phyloP scores from a whole-genome alignment of 768 basidiomycete genomes.

The Panus rudis region DNA sequence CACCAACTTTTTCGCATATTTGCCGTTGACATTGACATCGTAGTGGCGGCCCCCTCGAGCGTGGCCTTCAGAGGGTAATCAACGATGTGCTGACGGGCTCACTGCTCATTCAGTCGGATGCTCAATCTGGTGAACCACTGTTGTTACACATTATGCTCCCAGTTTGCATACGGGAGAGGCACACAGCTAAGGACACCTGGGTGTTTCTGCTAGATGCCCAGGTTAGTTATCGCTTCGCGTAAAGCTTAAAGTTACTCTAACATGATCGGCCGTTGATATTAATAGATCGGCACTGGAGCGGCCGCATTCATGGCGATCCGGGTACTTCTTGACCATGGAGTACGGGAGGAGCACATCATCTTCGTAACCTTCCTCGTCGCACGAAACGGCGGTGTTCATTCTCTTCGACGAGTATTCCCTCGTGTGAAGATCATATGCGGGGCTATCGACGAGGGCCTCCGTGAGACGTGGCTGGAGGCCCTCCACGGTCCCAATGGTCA shows the following conservation, averaged over 20 bases:
- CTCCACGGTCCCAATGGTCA: slow-evolving; percentile 37
- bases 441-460: slow-evolving; percentile 71
- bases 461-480: slow-evolving; percentile 65
- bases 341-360: slow-evolving; percentile 75
- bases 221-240: slow-evolving; percentile 30
- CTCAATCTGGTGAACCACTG: slow-evolving; percentile 78
- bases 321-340: slow-evolving; percentile 87
- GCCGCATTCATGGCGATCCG: slow-evolving; percentile 94
- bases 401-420: slow-evolving; percentile 81
- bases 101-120: slow-evolving; percentile 85
- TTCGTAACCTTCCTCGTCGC: slow-evolving; percentile 89
- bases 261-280: neutral
- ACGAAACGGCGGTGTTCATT: slow-evolving; percentile 68
- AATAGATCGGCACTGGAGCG: slow-evolving; percentile 87
- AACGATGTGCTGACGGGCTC: slow-evolving; percentile 84
- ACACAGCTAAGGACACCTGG: slow-evolving; percentile 60
- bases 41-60: slow-evolving; percentile 86
- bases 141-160: slow-evolving; percentile 82
- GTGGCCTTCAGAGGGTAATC: slow-evolving; percentile 84
- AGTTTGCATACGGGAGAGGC: slow-evolving; percentile 54
- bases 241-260: slow-evolving; percentile 1
- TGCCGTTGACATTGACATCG: slow-evolving; percentile 4
- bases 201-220: slow-evolving; percentile 91
- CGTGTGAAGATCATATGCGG: slow-evolving; percentile 78
- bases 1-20: neutral